phyloP scores from a whole-genome alignment of 352 stramenopile genomes.

The Phytophthora palmivora region DNA sequence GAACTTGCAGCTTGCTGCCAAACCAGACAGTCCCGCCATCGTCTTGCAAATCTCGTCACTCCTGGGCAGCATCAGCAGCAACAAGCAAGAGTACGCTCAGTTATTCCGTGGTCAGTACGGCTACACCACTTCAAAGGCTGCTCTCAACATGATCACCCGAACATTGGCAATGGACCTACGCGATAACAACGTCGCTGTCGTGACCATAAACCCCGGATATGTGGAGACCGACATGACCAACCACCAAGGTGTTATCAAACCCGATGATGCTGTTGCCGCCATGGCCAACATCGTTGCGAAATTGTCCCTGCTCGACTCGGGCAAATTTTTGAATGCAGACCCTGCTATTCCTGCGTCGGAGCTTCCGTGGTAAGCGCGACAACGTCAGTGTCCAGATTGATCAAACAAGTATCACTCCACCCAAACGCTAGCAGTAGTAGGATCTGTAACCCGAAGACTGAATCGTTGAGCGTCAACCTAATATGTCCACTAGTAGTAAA shows the following conservation, averaged over 20 bases:
- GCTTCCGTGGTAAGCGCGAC: neutral
- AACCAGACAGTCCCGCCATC: neutral
- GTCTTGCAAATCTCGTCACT: conserved; percentile 14
- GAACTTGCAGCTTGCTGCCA: conserved; percentile 12
- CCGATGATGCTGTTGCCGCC: neutral
- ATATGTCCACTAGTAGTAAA: neutral
- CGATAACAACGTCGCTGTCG: conserved; percentile 9
- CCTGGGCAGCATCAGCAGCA: conserved; percentile 5
- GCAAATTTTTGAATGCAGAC: conserved; percentile 7
- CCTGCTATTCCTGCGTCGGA: conserved; percentile 3
- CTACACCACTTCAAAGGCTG: conserved; percentile 18
- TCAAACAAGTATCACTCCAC: too few species aligned
- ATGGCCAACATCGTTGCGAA: conserved; percentile 10
- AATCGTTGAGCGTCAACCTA: too few species aligned
- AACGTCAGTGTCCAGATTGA: neutral
- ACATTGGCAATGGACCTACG: conserved; percentile 11
- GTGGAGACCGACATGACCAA: conserved; percentile 9
- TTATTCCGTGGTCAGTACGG: conserved; percentile 10
- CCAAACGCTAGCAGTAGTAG: too few species aligned
- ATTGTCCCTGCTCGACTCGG: neutral
- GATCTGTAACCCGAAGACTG: too few species aligned
- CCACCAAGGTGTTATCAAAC: conserved; percentile 6
- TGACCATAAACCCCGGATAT: conserved; percentile 8
- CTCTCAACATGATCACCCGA: conserved; percentile 16
- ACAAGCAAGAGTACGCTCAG: conserved; percentile 9